phyloP scores from a whole-genome alignment of 78 protist species.

The Dictyostelium firmibasis region DNA sequence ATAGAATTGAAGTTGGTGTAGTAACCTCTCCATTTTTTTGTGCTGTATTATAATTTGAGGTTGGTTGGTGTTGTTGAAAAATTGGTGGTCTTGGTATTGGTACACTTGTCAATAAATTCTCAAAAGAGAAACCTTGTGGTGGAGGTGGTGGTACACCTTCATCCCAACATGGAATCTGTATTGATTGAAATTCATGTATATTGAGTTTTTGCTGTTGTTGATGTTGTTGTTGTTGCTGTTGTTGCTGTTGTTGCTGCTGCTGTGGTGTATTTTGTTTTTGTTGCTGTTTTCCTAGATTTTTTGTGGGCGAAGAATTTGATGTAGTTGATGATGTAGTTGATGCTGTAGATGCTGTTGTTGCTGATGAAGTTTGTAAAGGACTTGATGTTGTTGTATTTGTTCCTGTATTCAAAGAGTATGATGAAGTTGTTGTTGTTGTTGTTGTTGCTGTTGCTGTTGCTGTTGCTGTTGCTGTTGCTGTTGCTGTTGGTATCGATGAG shows the following conservation, averaged over 20 bases:
- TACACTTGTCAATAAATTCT: conserved; percentile 20
- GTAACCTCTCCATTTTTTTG: not conserved
- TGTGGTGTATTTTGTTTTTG: not conserved
- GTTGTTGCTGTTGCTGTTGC: no score
- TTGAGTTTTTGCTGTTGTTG: not conserved
- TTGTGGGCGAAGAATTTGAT: not conserved
- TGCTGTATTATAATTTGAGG: not conserved
- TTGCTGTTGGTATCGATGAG: not conserved
- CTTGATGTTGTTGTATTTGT: not conserved
- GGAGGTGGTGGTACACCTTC: not conserved
- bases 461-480: no score
- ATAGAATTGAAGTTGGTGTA: not conserved
- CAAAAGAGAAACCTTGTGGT: conserved; percentile 1
- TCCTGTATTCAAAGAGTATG: not conserved
- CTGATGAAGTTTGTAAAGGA: not conserved
- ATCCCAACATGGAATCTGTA: not conserved
- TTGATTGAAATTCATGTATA: not conserved
- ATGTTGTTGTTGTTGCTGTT: no score
- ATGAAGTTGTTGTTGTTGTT: no score
- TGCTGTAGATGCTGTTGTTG: not conserved
- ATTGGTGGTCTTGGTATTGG: not conserved
- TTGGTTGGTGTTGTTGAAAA: not conserved
- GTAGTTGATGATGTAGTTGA: not conserved
- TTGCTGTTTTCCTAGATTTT: not conserved
- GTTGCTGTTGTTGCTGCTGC: not conserved